These are phyloP conservation scores for Berberis thunbergii DNA, from an alignment of 164 flowering plant genomes.

Conservation along the genomic window DNA sequence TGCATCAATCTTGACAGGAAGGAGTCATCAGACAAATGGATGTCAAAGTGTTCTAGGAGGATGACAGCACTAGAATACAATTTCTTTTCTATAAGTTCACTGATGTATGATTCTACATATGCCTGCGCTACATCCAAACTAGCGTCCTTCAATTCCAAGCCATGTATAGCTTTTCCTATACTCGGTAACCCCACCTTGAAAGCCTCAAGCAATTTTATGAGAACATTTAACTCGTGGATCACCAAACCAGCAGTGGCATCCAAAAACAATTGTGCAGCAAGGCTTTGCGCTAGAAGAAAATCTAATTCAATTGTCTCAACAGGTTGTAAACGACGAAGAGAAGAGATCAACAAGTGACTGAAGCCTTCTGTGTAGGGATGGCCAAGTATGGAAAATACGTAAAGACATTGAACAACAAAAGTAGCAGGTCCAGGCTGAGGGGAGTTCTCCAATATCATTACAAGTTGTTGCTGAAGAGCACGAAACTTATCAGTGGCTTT, in stretches of 20 bases:
- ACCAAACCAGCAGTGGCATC: slow-evolving; percentile 33
- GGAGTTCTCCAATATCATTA: slow-evolving; percentile 36
- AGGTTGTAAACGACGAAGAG: slow-evolving; percentile 58
- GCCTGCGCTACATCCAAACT: slow-evolving; percentile 31
- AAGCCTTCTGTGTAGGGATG: slow-evolving; percentile 57
- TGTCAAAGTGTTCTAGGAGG: slow-evolving; percentile 63
- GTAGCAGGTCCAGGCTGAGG: slow-evolving; percentile 67
- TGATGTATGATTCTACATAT: slow-evolving; percentile 47
- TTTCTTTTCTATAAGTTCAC: slow-evolving; percentile 43
- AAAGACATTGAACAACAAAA: slow-evolving; percentile 62
- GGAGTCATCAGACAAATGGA: slow-evolving; percentile 43
- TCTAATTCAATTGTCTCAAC: slow-evolving; percentile 23
- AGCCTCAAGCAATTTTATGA: slow-evolving; percentile 54
- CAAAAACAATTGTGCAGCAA: slow-evolving; percentile 60
- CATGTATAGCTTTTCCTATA: slow-evolving; percentile 39
- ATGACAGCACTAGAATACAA: slow-evolving; percentile 62
- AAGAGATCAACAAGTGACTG: slow-evolving; percentile 70
- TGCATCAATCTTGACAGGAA: slow-evolving; percentile 56
- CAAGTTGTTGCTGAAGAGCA: slow-evolving; percentile 65
- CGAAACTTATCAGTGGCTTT: slow-evolving; percentile 76
- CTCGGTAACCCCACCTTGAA: slow-evolving; percentile 45
- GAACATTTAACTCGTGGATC: slow-evolving; percentile 47
- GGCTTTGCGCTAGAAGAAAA: slow-evolving; percentile 28
- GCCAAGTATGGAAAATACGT: slow-evolving; percentile 55
- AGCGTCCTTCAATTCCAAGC: slow-evolving; percentile 18